Conservation (phyloP, 169 alveolate genomes). For the Plasmodium vinckei region DNA sequence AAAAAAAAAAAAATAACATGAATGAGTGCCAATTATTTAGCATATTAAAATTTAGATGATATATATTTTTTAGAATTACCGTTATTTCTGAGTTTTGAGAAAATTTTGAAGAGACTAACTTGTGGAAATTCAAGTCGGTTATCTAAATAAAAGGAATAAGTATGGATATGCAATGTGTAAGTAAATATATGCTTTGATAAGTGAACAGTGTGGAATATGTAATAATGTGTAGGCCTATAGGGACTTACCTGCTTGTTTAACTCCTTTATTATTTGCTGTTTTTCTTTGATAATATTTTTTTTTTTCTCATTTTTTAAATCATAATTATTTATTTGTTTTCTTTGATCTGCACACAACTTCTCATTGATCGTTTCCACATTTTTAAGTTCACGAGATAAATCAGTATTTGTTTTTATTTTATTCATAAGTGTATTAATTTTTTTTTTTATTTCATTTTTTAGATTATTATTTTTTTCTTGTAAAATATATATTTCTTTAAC, state of each 20-base stretch:
- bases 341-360: conserved; percentile 33
- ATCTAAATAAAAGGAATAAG: conserved; percentile 17
- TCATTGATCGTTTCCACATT: conserved; percentile 48
- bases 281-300: conserved; percentile 33
- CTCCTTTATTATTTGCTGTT: conserved; percentile 48
- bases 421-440: conserved; percentile 30
- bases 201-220: too few relatives aligned
- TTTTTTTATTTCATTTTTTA: conserved; percentile 26
- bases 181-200: too few relatives aligned
- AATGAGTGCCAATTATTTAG: neutral
- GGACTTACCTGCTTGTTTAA: conserved; percentile 32
- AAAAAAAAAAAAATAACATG: neutral
- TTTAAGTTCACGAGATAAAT: conserved; percentile 16
- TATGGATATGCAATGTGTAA: neutral
- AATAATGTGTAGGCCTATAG: too few relatives aligned
- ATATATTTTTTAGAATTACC: conserved; percentile 6
- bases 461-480: conserved; percentile 45
- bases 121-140: conserved; percentile 42
- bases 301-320: conserved; percentile 23
- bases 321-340: conserved; percentile 22
- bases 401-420: conserved; percentile 17
- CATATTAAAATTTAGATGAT: too few relatives aligned
- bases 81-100: conserved; percentile 20
- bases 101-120: conserved; percentile 26
- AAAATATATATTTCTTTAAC: conserved; percentile 16